A percentile compares a stretch with the other conserved stretches of the same genome.
Conservation (phyloP, 2,329 filamentous ascomycete genomes). For the Ophiostoma australiae region DNA sequence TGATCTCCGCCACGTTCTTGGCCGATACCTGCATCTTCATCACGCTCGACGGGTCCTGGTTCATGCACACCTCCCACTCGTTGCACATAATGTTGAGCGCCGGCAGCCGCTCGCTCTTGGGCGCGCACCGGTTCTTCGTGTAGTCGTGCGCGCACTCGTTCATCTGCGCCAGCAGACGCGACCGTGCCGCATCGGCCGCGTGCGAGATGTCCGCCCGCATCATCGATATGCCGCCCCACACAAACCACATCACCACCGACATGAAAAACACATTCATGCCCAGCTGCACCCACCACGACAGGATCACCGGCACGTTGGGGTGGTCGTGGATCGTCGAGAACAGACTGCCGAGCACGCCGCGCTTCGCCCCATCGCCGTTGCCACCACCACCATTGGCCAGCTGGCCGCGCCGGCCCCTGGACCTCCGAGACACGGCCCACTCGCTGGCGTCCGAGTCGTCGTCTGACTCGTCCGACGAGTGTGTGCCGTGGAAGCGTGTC, state of each 20-base stretch:
- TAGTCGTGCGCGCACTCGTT: constrained; percentile 69
- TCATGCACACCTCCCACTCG: constrained; percentile 84
- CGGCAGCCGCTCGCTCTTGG: constrained; percentile 58
- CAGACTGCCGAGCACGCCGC: constrained; percentile 41
- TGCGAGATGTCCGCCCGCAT: constrained; percentile 70
- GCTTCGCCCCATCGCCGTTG: constrained; percentile 18
- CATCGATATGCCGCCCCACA: constrained; percentile 64
- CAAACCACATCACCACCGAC: constrained; percentile 54
- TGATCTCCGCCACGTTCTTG: constrained; percentile 83
- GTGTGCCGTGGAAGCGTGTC: constrained; percentile 44
- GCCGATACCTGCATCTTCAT: constrained; percentile 77
- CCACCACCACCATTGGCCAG: not conserved
- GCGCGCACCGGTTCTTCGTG: constrained; percentile 68
- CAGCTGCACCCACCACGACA: constrained; percentile 56
- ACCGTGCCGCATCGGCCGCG: constrained; percentile 63
- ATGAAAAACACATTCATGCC: constrained; percentile 61
- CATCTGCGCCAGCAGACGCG: constrained; percentile 67
- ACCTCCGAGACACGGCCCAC: constrained; percentile 16
- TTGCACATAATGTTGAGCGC: constrained; percentile 69
- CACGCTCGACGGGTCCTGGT: constrained; percentile 70
- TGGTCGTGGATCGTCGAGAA: constrained; percentile 52
- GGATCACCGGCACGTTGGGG: constrained; percentile 54
- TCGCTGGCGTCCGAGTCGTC: constrained; percentile 30
- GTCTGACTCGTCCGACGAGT: constrained; percentile 46
- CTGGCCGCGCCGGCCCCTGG: not conserved